Base-by-base conservation (phyloP, 2,329 filamentous ascomycete genomes). In the Alternaria tenuissima region DNA sequence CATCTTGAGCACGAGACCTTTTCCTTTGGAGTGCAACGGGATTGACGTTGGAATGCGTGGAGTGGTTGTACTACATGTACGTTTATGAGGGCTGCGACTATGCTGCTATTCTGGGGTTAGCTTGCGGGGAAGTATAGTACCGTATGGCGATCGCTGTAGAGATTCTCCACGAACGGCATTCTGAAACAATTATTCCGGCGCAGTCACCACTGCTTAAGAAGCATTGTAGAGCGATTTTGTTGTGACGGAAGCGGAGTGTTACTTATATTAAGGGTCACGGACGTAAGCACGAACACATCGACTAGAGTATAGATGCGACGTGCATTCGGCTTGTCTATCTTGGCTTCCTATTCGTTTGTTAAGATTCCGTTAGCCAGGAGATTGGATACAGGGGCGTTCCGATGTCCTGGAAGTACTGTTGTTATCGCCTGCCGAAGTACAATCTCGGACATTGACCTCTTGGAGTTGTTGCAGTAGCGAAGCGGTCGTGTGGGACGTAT, bases 91-190 rank as follows among this genome's bases (percentile, higher is more conserved):
- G 20, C 7, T 30, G 18, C 18, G 43, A 34, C 47, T 41, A 32
- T 7, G 5, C 11, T 11, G 9, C 16, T 26, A 7, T 36, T 52
- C 53, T 38, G 11, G 43, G 43, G 12, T 42, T 26, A 28, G 38
- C 39, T 28, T 59, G 56, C 56, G 49, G 56, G 56, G 56, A 59
- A 59, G 52, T 39, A 39, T 7, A 32, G 26, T 51, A 24, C 28
- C 8, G 12, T 20, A 44, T 52, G 55, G 3, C 14, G 52, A 55
- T 62, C 52, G 51, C 52, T 36, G 38, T 52, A 20, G 28, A 62
- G 52, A 62, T 62, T 52, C 51, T 62, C 56, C 60, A 47, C 44
- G 41, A 54, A 49, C 46, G 1, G 22, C 46, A 0, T 24, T 16
- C 3, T 11, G 46, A 9, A 36, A 28, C 20, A 34, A 22, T 48